These are phyloP conservation scores for Mixia osmundae DNA, from an alignment of 1,284 basidiomycete species.

Conservation along the genomic window DNA sequence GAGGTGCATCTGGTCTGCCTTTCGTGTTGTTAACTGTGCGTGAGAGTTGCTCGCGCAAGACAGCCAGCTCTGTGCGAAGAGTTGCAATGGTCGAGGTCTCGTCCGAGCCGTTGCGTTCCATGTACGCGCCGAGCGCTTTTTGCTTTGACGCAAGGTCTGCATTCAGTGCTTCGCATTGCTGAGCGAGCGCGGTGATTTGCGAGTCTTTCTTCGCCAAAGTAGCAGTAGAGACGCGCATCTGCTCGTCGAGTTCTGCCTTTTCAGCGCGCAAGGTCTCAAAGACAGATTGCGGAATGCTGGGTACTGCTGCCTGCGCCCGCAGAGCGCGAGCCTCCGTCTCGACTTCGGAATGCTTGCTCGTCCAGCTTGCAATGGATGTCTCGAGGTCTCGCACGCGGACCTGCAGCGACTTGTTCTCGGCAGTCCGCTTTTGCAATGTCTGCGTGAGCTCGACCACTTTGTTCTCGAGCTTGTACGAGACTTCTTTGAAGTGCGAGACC, in stretches of 20 bases:
- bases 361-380: conserved; percentile 65
- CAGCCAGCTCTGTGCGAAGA: conserved; percentile 76
- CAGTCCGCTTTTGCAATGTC: conserved; percentile 68
- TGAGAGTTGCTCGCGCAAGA: conserved; percentile 80
- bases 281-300: conserved; percentile 46
- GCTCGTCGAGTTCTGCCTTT: conserved; percentile 60
- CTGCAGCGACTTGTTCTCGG: conserved; percentile 74
- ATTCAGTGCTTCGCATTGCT: no score
- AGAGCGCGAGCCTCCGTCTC: conserved; percentile 51
- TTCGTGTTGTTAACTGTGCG: conserved; percentile 47
- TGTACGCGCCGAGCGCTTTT: no score
- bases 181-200: no score
- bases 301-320: conserved; percentile 41
- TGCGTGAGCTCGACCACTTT: conserved; percentile 99
- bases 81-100: conserved; percentile 42
- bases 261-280: conserved; percentile 51
- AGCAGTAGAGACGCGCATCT: no score
- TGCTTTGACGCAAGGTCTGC: no score
- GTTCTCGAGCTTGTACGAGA: conserved; percentile 93
- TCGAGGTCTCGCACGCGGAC: conserved; percentile 52
- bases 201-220: no score
- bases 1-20: no score
- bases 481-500: conserved; percentile 95
- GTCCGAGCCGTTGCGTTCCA: conserved; percentile 14
- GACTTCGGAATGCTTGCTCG: conserved; percentile 68